Base-by-base conservation (phyloP, 2,329 filamentous ascomycete species). In the Trichoderma sp. region DNA sequence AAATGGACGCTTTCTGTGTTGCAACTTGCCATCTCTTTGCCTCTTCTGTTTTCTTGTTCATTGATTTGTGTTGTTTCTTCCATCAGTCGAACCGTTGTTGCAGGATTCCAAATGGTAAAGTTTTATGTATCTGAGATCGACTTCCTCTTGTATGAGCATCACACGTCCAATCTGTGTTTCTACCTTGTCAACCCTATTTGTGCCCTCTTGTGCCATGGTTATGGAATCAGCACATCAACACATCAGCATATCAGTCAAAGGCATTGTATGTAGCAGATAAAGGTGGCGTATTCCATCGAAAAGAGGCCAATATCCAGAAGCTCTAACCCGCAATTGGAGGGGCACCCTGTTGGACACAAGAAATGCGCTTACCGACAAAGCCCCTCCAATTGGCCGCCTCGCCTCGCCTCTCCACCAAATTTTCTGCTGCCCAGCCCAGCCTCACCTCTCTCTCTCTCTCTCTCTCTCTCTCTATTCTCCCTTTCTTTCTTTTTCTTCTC, bases 371-470 rank as follows among this genome's bases (percentile, higher is more conserved):
- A 26, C 5, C 15, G 19, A 26, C 26, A 17, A 26, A 26, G 48
- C 19, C 10, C 48, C 48, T 28, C 48, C 48, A 51, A 52, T 52
- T 52, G 48, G 48, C 17, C 26, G 34, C 34, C 34, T 39, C 10
- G 34, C 34, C 34, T 39, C 34, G 10, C 10, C 34, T 39, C 34
- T 39, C 34, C 34, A 39, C 34, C 10, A 12, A 39, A 39, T 14
- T 39, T 39, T 39, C 34, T 39, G 34, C 7, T 28, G 28, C 28
- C 34, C 34, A 3, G 5, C 30, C 21, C 59, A 62, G 50, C 34
- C 39, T 60, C 44, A n/a, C 24, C 39, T 50, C 45, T 41, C 24
- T 60, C 43, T 43, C 14, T n/a, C n/a, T n/a, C n/a, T n/a, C n/a
- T 15, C 17, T 41, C 21, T 41, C 48, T 41, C 26, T 60, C 43